Base-by-base conservation (phyloP, 805 yeast species). In the Schwanniomyces polymorphus region DNA sequence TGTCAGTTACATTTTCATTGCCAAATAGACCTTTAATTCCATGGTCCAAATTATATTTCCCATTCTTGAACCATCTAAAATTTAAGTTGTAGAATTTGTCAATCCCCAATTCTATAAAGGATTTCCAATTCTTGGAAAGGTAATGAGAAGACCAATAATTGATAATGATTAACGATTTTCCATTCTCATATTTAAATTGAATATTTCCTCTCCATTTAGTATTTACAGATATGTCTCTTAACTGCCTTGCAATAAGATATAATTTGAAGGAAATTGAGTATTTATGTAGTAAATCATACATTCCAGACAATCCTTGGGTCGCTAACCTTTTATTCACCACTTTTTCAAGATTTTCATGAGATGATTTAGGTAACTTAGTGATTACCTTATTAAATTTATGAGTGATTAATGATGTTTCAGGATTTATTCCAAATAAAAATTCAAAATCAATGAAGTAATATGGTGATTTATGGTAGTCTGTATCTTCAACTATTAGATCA, bases 401-500 rank as follows among this genome's bases (percentile, higher is more conserved):
- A 12, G 70, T 60, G 14, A 67, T 67, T 37, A 68, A 54, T 9
- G 59, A 47, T 1, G 66, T 64, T 41, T 68, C 74, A 4, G 66
- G 72, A 49, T 67, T 68, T 25, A 76, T 70, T 8, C 78, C 75
- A 56, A 86, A 85, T 18, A 78, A 68, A 46, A 91, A 79, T 46
- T 81, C 76, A 64, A 91, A 86, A 61, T 88, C 92, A 17, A 92
- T 86, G 49, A 90, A 75, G 59, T 84, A 88, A 56, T 87, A 85
- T 12, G 90, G 90, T 0, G 90, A 80, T 38, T 62, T 60, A 18
- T 44, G 48, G 52, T 70, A 69, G 33, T 79, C 78, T 2, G 74
- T 71, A 21, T 83, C 82, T 5, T 84, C 84, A 17, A 68, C 55
- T 9, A 72, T 63, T 35, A 58, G 38, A 44, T 72, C 75, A 31